phyloP scores from a whole-genome alignment of 176 grass and related monocot species.

The Oryza australiensis region DNA sequence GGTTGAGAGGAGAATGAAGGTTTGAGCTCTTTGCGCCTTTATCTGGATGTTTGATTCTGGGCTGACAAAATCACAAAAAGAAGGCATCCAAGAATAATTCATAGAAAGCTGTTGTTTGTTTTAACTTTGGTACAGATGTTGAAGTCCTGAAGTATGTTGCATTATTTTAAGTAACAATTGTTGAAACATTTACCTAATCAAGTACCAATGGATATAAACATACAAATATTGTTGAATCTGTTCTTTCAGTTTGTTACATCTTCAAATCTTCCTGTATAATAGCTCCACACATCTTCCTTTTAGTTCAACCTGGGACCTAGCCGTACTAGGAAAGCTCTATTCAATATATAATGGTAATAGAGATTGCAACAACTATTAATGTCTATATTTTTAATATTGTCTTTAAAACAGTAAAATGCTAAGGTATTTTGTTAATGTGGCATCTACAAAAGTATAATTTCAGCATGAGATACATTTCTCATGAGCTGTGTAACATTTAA shows the following conservation, averaged over 20 bases:
- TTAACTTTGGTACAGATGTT: background rate
- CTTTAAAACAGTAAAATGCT: background rate
- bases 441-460: conserved; percentile 3
- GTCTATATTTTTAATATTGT: background rate
- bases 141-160: background rate
- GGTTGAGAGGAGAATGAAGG: conserved; percentile 87
- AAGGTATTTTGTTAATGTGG: background rate
- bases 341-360: background rate
- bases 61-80: background rate
- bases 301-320: background rate
- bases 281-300: background rate
- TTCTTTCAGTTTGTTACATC: background rate
- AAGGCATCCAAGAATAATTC: background rate
- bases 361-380: background rate
- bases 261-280: background rate
- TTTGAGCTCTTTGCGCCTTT: conserved; percentile 34
- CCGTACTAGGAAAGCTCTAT: background rate
- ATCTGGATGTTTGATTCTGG: background rate
- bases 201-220: background rate
- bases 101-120: background rate
- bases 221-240: background rate
- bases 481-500: background rate
- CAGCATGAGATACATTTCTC: background rate
- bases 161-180: background rate
- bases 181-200: background rate